Percentiles rank a stretch among this genome's conserved stretches.
Conservation (phyloP, 176 grass and related monocot species). For the Oryza meyeriana region DNA sequence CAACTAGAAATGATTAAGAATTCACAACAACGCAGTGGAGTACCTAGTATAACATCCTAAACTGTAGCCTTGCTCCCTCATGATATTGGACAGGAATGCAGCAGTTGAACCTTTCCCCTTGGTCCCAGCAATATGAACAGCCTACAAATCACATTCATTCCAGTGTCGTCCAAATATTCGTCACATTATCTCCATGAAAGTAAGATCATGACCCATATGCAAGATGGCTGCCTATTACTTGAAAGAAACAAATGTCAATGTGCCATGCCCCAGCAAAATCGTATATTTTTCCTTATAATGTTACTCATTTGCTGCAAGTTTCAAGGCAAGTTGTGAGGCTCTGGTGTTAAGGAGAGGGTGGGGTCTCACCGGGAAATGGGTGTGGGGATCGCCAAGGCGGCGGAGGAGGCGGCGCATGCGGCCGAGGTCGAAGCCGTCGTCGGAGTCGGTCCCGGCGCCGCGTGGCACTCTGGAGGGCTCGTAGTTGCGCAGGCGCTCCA, state of each 20-base stretch:
- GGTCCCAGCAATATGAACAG: constrained; percentile 86
- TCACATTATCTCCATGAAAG: not conserved
- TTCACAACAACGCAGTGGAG: not conserved
- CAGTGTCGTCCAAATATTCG: not conserved
- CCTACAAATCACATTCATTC: constrained; percentile 51
- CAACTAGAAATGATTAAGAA: not conserved
- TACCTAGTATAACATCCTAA: constrained; percentile 94
- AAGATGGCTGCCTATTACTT: not conserved
- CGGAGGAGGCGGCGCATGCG: constrained; percentile 74
- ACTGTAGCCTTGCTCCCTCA: constrained; percentile 77
- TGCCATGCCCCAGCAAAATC: not conserved
- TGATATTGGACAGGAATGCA: constrained; percentile 76
- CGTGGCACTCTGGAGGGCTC: constrained; percentile 77
- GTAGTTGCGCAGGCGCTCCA: constrained; percentile 80
- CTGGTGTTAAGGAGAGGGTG: too few species aligned
- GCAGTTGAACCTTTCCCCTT: constrained; percentile 94
- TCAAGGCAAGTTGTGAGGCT: not conserved
- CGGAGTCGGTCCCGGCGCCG: constrained; percentile 76
- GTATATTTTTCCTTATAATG: not conserved
- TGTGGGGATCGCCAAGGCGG: constrained; percentile 70
- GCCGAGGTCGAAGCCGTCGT: constrained; percentile 83
- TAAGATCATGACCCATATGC: not conserved
- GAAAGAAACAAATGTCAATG: not conserved
- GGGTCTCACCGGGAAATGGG: constrained; percentile 47
- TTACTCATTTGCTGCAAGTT: not conserved